Percentiles rank a stretch among this genome's conserved stretches.
Conservation (phyloP, 306 rosid species). For the Prunus armeniaca region DNA sequence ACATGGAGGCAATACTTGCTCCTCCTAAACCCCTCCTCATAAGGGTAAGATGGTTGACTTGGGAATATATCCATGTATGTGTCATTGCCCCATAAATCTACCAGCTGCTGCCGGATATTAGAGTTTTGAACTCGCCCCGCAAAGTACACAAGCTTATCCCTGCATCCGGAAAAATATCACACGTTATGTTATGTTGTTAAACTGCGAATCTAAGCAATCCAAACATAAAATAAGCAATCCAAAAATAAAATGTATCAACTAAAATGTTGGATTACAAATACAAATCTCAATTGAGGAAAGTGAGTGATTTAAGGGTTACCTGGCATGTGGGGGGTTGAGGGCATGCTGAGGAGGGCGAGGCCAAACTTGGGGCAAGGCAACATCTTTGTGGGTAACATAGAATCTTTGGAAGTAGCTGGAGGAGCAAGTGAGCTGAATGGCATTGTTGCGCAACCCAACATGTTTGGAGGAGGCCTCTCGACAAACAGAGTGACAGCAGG, state of each 20-base stretch:
- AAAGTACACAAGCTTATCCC: slow-evolving; percentile 34
- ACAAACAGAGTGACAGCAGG: slow-evolving; percentile 35
- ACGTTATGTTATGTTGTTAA: neutral
- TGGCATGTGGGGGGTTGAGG: slow-evolving; percentile 21
- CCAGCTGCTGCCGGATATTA: slow-evolving; percentile 16
- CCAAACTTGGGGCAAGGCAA: slow-evolving; percentile 34
- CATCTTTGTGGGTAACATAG: slow-evolving; percentile 28
- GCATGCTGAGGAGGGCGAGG: slow-evolving; percentile 22
- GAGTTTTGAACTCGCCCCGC: slow-evolving; percentile 35
- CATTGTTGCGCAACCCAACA: slow-evolving; percentile 19
- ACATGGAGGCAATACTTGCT: slow-evolving; percentile 41
- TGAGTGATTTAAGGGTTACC: slow-evolving; percentile 5
- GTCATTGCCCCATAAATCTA: slow-evolving; percentile 34
- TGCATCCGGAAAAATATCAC: neutral
- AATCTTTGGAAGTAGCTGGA: slow-evolving; percentile 35
- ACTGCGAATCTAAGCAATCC: neutral
- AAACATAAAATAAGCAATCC: neutral
- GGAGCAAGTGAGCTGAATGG: slow-evolving; percentile 38
- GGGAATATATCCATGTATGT: slow-evolving; percentile 24
- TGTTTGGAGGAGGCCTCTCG: slow-evolving; percentile 26
- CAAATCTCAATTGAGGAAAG: neutral
- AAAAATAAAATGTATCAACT: neutral
- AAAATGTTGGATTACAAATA: neutral
- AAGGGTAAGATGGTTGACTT: slow-evolving; percentile 10
- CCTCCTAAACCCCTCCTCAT: slow-evolving; percentile 33